phyloP scores from a whole-genome alignment of 441 rosid species.

The Arabidopsis hybrid region DNA sequence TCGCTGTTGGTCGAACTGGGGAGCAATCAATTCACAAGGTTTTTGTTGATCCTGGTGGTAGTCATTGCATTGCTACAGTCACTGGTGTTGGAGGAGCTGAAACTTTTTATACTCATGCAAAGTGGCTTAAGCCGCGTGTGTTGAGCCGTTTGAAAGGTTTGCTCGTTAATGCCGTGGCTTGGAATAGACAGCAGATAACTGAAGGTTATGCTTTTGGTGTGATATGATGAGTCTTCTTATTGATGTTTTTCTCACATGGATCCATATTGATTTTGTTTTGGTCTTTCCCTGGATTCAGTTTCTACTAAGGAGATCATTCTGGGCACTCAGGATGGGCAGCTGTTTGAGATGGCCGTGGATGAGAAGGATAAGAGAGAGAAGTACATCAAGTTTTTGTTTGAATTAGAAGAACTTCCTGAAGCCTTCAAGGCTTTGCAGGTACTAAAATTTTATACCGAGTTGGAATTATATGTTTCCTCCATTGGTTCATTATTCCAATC shows the following conservation, averaged over 20 bases:
- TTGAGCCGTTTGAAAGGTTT: conserved; percentile 83
- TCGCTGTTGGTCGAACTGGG: conserved; percentile 83
- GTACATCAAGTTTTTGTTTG: conserved; percentile 81
- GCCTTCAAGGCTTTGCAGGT: conserved; percentile 99
- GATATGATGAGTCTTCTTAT: background rate
- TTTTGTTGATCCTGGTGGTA: conserved; percentile 98
- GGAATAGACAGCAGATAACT: conserved; percentile 96
- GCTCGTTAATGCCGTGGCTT: conserved; percentile 87
- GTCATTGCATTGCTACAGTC: conserved; percentile 91
- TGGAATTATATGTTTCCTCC: conserved; percentile 2
- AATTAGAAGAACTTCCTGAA: conserved; percentile 89
- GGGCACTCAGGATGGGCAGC: conserved; percentile 93
- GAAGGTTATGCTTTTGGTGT: conserved; percentile 65
- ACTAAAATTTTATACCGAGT: conserved; percentile 16
- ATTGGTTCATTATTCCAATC: background rate
- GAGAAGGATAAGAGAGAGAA: conserved; percentile 99
- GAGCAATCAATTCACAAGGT: conserved; percentile 93
- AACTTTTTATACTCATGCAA: conserved; percentile 89
- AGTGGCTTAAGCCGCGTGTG: conserved; percentile 93
- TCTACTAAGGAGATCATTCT: conserved; percentile 94
- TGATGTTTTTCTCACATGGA: background rate
- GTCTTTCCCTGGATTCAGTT: conserved; percentile 53
- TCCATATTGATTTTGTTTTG: conserved; percentile 28
- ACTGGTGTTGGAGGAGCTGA: conserved; percentile 90
- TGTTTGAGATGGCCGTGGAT: conserved; percentile 91